A percentile compares a stretch with the other conserved stretches of the same genome.
Evolutionary conservation across 2,329 filamentous ascomycete genomes (phyloP).

Genomic region (Didymella pinodella): DNA sequence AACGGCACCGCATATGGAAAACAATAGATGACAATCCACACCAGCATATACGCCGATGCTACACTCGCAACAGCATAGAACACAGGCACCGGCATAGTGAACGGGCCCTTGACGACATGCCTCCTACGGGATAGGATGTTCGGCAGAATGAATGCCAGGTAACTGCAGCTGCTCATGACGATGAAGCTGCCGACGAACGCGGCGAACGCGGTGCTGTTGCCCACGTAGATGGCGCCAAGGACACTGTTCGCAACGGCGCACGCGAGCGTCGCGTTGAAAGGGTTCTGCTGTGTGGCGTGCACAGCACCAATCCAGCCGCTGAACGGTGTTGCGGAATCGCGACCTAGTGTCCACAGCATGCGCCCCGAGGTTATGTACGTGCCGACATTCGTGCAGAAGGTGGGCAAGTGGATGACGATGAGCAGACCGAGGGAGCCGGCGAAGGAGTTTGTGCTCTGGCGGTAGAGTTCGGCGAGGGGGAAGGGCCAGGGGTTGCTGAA

Average conservation of each 20-base stretch:
- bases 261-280: conserved; percentile 64
- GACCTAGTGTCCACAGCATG: conserved; percentile 68
- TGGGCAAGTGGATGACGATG: conserved; percentile 63
- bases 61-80: conserved; percentile 61
- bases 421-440: conserved; percentile 55
- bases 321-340: conserved; percentile 66
- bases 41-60: conserved; percentile 65
- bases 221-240: conserved; percentile 71
- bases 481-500: conserved; percentile 60
- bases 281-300: conserved; percentile 56
- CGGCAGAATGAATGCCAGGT: conserved; percentile 68
- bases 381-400: conserved; percentile 62
- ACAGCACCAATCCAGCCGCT: conserved; percentile 59
- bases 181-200: conserved; percentile 70
- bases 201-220: conserved; percentile 71
- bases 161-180: conserved; percentile 64
- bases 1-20: conserved; percentile 60
- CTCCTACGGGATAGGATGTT: conserved; percentile 51
- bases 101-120: conserved; percentile 64
- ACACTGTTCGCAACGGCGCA: conserved; percentile 62
- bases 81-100: conserved; percentile 57
- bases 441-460: conserved; percentile 54
- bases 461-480: conserved; percentile 73
- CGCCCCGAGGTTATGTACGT: conserved; percentile 68
- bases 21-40: conserved; percentile 70